These are phyloP conservation scores for Xylariaceae sp. DNA, from an alignment of 2,329 filamentous ascomycete species.

Conservation along the genomic window DNA sequence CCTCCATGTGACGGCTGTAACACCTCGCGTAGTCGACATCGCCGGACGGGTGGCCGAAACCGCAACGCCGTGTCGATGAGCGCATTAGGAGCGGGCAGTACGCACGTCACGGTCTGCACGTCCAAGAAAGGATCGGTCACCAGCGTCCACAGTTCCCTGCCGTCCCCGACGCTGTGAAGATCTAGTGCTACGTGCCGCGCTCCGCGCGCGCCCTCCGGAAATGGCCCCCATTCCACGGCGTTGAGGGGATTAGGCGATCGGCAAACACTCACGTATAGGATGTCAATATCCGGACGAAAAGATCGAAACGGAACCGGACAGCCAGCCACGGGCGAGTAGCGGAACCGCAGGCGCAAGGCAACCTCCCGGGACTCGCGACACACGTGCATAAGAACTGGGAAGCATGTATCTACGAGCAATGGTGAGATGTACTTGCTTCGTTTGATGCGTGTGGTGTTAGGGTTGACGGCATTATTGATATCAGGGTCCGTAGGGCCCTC, in stretches of 20 bases:
- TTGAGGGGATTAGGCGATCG: slow-evolving; percentile 6
- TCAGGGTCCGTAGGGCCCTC: background rate
- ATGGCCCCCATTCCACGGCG: slow-evolving; percentile 6
- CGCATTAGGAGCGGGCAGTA: slow-evolving; percentile 10
- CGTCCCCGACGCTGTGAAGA: slow-evolving; percentile 16
- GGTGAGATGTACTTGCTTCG: slow-evolving; percentile 7
- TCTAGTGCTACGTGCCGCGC: slow-evolving; percentile 16
- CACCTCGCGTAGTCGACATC: slow-evolving; percentile 12
- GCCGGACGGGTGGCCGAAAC: slow-evolving; percentile 17
- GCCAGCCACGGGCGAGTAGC: slow-evolving; percentile 21
- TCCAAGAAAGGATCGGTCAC: slow-evolving; percentile 3
- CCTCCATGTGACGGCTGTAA: slow-evolving; percentile 9
- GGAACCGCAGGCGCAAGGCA: slow-evolving; percentile 14
- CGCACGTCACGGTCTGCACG: slow-evolving; percentile 14
- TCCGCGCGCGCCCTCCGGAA: slow-evolving; percentile 3
- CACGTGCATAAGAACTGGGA: slow-evolving; percentile 25
- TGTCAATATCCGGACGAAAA: slow-evolving; percentile 25
- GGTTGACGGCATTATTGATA: background rate
- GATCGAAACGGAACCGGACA: slow-evolving; percentile 22
- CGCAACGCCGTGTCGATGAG: slow-evolving; percentile 11
- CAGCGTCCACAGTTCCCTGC: slow-evolving; percentile 8
- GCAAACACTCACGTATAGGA: slow-evolving; percentile 18
- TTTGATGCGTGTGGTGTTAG: background rate
- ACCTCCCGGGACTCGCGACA: slow-evolving; percentile 23
- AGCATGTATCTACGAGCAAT: slow-evolving; percentile 25